Evolutionary conservation across 305 asterid species (phyloP).

Genomic region (Andrographis paniculata): DNA sequence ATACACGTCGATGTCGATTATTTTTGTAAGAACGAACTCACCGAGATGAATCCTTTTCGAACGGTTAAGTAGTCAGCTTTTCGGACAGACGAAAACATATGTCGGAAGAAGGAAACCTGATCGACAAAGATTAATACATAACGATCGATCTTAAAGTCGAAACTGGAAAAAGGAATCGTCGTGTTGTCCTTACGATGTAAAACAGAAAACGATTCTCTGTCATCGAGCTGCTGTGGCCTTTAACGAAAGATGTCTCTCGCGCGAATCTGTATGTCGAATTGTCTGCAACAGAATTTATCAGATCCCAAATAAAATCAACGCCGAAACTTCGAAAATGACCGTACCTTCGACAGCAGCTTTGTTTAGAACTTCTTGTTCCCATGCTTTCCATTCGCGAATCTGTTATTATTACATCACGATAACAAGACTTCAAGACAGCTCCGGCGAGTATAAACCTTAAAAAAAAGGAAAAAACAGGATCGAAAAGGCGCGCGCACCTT

Average conservation of each 20-base stretch:
- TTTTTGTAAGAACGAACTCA: constrained; percentile 17
- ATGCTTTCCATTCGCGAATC: constrained; percentile 74
- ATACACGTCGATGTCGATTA: background rate
- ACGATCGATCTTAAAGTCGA: background rate
- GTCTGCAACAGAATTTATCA: too few relatives aligned
- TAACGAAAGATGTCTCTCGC: constrained; percentile 48
- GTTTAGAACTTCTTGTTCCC: constrained; percentile 38
- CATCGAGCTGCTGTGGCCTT: constrained; percentile 32
- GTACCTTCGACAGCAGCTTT: constrained; percentile 15
- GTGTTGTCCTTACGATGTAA: constrained; percentile 28
- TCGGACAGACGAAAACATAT: constrained; percentile 59
- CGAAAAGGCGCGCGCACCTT: constrained; percentile 20
- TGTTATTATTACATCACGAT: constrained; percentile 10
- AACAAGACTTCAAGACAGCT: background rate
- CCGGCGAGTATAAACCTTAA: background rate
- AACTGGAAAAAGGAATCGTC: background rate
- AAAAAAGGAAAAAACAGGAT: background rate
- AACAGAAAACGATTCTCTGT: constrained; percentile 27
- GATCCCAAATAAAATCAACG: background rate
- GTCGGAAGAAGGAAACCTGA: constrained; percentile 64
- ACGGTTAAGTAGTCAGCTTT: constrained; percentile 60
- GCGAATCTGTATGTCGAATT: constrained; percentile 43
- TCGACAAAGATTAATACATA: background rate
- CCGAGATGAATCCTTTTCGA: constrained; percentile 71
- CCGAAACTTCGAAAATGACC: background rate